phyloP scores from a whole-genome alignment of 192 early-diverging fungal species.

The Gryganskiella cystojenkinii region DNA sequence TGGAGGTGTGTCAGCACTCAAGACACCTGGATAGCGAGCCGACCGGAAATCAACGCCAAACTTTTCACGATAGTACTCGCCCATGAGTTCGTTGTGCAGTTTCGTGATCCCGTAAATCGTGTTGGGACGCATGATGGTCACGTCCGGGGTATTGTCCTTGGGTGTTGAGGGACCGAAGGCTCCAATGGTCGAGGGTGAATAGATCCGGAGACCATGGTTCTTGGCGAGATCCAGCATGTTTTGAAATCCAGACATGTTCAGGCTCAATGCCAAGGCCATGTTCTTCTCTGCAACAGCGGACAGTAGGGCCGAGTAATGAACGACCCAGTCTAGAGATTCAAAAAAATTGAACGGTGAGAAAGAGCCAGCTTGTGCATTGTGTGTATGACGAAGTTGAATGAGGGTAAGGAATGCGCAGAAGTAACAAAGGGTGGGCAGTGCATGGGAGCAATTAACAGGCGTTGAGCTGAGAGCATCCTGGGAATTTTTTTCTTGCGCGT shows the following conservation, averaged over 20 bases:
- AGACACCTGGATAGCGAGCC: slow-evolving; percentile 73
- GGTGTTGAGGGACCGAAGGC: slow-evolving; percentile 75
- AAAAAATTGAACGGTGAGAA: not conserved
- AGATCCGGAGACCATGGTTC: slow-evolving; percentile 64
- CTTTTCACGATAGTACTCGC: slow-evolving; percentile 74
- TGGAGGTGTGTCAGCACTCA: slow-evolving; percentile 72
- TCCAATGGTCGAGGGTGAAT: slow-evolving; percentile 75
- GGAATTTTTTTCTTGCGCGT: slow-evolving; percentile 1
- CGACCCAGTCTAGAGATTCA: slow-evolving; percentile 61
- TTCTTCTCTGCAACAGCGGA: slow-evolving; percentile 77
- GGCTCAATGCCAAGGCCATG: slow-evolving; percentile 63
- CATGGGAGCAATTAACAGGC: not conserved
- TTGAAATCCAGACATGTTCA: slow-evolving; percentile 76
- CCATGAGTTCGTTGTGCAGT: slow-evolving; percentile 72
- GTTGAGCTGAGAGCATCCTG: too few relatives aligned
- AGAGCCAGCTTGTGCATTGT: not conserved
- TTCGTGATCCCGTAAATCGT: slow-evolving; percentile 79
- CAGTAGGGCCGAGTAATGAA: slow-evolving; percentile 75
- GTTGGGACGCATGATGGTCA: slow-evolving; percentile 75
- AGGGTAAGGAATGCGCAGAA: not conserved
- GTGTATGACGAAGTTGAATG: not conserved
- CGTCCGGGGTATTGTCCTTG: slow-evolving; percentile 67
- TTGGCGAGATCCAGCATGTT: slow-evolving; percentile 72
- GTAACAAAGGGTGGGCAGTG: not conserved
- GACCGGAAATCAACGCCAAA: slow-evolving; percentile 74